phyloP scores from a whole-genome alignment of 768 basidiomycete species.

The Kwoniella dendrophila region DNA sequence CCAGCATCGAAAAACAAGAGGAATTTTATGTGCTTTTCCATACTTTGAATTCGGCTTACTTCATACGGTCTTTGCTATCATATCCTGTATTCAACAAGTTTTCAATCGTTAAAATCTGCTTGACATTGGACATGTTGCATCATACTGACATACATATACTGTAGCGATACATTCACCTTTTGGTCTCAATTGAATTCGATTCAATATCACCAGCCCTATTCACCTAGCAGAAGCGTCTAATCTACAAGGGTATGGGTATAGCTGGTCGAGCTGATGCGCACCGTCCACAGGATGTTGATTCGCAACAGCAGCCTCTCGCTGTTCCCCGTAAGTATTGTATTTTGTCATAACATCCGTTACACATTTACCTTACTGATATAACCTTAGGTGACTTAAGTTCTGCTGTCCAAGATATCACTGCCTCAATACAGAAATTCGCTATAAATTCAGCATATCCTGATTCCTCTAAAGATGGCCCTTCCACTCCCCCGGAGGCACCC shows the following conservation, averaged over 20 bases:
- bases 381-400: neutral
- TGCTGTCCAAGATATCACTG: neutral
- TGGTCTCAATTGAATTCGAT: too few species aligned
- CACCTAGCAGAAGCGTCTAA: neutral
- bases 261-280: neutral
- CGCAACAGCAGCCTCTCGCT: neutral
- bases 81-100: too few species aligned
- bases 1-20: slow-evolving; percentile 1
- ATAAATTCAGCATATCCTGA: neutral
- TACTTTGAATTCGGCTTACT: too few species aligned
- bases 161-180: too few species aligned
- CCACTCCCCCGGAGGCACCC: slow-evolving; percentile 3
- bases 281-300: slow-evolving; percentile 1
- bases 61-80: too few species aligned
- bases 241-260: slow-evolving; percentile 1
- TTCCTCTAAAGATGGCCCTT: neutral
- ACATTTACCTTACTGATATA: neutral
- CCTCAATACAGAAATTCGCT: neutral
- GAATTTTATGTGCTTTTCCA: too few species aligned
- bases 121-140: too few species aligned
- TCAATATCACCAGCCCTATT: neutral
- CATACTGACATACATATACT: too few species aligned
- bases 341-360: neutral
- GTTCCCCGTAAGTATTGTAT: neutral
- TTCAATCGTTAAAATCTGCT: too few species aligned